Evolutionary conservation across 768 basidiomycete species (phyloP), one percentile per base, ranked within the genome.

Genomic region (Pleurotus sapidus): DNA sequence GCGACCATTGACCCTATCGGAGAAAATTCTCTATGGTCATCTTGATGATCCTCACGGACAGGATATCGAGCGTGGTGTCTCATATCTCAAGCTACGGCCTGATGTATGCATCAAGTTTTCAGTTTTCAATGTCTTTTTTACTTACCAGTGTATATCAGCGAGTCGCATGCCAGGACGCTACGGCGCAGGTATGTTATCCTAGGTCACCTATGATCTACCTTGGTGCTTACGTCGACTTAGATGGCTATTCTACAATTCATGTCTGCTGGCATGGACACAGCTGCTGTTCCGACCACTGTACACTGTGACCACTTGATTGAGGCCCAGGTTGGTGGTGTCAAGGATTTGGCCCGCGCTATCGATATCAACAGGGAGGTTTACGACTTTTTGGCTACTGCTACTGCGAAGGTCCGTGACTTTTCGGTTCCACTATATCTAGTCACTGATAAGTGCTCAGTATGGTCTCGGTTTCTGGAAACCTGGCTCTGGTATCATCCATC

Each of bases 231-330:
- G 5, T 51, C 3, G 8, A 34, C 8, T 0, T 72, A 98, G 93
- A 99, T 99, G 97, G 97, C 97, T 17, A 84, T 99, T 57, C 83
- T 99, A 63, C 97, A 99, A 82, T 99, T 99, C 85, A 99, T 99
- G 97, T 98, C 97, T 51, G 95, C 97, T 15, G 96, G 96, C 61
- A 95, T 99, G 84, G 93, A 93, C 70, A 96, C 94, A 46, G 93
- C 93, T 40, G 96, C 96, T 46, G 95, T 98, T 61, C 96, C 96
- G 34, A 96, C 96, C 63, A 96, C 97, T 61, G 97, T 99, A 46
- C 96, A 99, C 81, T 98, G 95, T 70, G 96, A 99, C 77, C 96
- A 99, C 76, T 83, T 99, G 70, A 98, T 99, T 68, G 94, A 98
- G 79, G 96, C 96, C 40, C 96, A 98, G 71, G 72, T 95, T 54